Conservation (phyloP, 257 asterid genomes). For the Nemophila menziesii region DNA sequence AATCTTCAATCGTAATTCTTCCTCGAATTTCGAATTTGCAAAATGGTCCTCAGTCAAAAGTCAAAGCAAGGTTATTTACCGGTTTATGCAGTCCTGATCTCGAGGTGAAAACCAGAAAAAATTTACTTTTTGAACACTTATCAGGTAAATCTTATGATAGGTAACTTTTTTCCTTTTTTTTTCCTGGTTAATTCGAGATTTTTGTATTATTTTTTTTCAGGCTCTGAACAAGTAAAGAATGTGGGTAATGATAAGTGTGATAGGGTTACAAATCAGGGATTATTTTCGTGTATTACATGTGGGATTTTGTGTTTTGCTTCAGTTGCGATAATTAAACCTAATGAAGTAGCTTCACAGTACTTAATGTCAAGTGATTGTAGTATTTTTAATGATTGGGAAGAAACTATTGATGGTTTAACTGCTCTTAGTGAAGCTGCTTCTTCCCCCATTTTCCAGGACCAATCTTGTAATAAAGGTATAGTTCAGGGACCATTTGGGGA, state of each 20-base stretch:
- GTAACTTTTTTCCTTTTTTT: constrained; percentile 22
- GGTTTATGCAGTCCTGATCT: constrained; percentile 46
- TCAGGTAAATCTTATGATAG: constrained; percentile 21
- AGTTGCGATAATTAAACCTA: constrained; percentile 81
- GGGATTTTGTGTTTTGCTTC: constrained; percentile 93
- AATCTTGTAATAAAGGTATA: constrained; percentile 12
- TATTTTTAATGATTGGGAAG: constrained; percentile 38
- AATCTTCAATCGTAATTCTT: constrained; percentile 72
- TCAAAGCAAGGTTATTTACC: constrained; percentile 39
- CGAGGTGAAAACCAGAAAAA: constrained; percentile 28
- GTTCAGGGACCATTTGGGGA: no score
- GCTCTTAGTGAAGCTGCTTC: constrained; percentile 22
- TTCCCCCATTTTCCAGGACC: constrained; percentile 17
- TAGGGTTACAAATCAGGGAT: constrained; percentile 46
- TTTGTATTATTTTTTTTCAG: constrained; percentile 16
- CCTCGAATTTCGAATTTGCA: constrained; percentile 36
- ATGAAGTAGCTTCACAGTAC: constrained; percentile 51
- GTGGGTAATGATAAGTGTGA: constrained; percentile 27
- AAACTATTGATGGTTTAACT: constrained; percentile 19
- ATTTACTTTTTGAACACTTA: constrained; percentile 23
- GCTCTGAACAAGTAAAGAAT: constrained; percentile 22
- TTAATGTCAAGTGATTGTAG: constrained; percentile 66
- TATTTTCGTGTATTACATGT: constrained; percentile 93
- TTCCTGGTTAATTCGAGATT: constrained; percentile 12
- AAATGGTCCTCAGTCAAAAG: constrained; percentile 30